phyloP scores from a whole-genome alignment of 2,329 filamentous ascomycete genomes.

The Aspergillus sp. region DNA sequence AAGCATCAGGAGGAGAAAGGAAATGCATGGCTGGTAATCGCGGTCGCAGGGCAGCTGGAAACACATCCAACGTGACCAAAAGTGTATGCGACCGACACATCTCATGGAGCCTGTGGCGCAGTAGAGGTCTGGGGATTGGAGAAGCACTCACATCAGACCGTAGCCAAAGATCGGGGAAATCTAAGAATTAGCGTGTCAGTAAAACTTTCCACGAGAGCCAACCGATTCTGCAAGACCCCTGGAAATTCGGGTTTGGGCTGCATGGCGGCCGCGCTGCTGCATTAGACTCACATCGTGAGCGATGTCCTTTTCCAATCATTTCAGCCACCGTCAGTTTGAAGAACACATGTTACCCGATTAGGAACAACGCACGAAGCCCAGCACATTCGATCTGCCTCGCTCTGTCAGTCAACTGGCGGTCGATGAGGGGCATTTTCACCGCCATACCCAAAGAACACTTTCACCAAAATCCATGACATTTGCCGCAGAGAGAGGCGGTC shows the following conservation, averaged over 20 bases:
- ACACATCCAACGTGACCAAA: constrained; percentile 38
- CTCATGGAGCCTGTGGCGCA: constrained; percentile 27
- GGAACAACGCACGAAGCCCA: constrained; percentile 58
- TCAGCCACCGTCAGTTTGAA: constrained; percentile 40
- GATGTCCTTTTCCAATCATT: constrained; percentile 45
- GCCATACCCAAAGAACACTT: constrained; percentile 62
- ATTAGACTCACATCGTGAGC: constrained; percentile 39
- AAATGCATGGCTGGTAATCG: not conserved
- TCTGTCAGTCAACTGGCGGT: constrained; percentile 29
- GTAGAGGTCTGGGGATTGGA: constrained; percentile 13
- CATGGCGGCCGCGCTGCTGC: constrained; percentile 33
- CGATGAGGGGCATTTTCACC: constrained; percentile 24
- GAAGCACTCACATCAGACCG: constrained; percentile 40
- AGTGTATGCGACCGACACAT: constrained; percentile 31
- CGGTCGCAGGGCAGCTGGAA: constrained; percentile 11
- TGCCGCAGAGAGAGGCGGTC: constrained; percentile 57
- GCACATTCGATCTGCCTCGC: constrained; percentile 52
- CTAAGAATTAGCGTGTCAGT: constrained; percentile 41
- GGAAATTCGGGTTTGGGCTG: constrained; percentile 30
- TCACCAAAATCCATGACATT: constrained; percentile 63
- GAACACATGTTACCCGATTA: constrained; percentile 17
- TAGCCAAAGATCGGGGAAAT: constrained; percentile 45
- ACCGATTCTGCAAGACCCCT: constrained; percentile 36
- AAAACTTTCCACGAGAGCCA: constrained; percentile 42
- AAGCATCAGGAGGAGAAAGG: not conserved